Base-by-base conservation (phyloP, 495 filamentous ascomycete genomes). In the Apiosordaria backusii region DNA sequence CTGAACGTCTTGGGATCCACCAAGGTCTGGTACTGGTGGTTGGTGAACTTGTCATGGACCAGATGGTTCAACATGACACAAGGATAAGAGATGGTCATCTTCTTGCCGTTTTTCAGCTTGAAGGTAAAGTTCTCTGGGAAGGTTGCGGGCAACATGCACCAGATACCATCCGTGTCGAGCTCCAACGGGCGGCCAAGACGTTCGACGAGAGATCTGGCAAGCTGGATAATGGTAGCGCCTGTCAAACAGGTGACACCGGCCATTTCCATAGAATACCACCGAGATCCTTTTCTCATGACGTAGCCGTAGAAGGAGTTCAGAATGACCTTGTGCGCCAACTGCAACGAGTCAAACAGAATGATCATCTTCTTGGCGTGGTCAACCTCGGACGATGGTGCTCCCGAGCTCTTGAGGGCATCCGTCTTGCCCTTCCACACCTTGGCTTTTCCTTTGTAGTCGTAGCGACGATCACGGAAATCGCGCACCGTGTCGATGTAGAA, bases 261-360 rank as follows among this genome's bases (percentile, higher is more conserved):
- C 95, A 99, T 99, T 76, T 98, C 95, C 91, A 99, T 91, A 50
- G 96, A 98, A 74, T 98, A 99, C 95, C 95, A 99, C 60, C 95
- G 85, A 52, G 94, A 97, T 4, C 95, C 95, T 76, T 99, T 99
- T 78, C 95, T 84, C 95, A 99, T 99, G 68, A 98, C 95, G 75
- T 99, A 99, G 62, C 95, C 95, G 71, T 99, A 99, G 81, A 99
- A 99, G 72, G 90, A 95, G 83, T 99, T 99, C 61, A 99, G 77
- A 82, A 99, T 99, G 80, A 97, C 94, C 74, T 99, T 99, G 79
- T 99, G 95, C 0, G 95, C 95, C 73, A 99, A 82, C 75, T 99
- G 95, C 61, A 99, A 78, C 0, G 95, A 99, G 74, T 99, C 95
- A 73, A 92, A 99, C 3, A 99, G 82, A 55, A 98, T 80, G 62